Percentiles rank a stretch among this genome's conserved stretches.
These are phyloP conservation scores for Bromus sterilis DNA, from an alignment of 176 grass and related monocot species.

Conservation along the genomic window DNA sequence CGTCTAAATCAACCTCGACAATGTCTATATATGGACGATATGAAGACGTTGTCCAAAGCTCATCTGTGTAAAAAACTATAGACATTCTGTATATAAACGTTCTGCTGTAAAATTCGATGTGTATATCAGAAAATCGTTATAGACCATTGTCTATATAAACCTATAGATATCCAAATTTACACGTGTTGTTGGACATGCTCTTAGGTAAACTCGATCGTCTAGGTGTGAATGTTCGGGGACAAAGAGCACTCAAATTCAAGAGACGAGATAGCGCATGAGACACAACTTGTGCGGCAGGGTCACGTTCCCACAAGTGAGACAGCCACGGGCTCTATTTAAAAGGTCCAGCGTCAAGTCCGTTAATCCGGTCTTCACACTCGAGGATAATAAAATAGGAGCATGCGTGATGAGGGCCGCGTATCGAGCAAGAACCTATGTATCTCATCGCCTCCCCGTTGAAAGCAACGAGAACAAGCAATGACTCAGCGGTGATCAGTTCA, in stretches of 20 bases:
- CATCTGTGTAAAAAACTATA: no score
- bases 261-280: no score
- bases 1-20: no score
- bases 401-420: constrained; percentile 11
- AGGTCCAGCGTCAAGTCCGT: no score
- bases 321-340: neutral
- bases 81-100: no score
- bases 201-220: neutral
- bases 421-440: neutral
- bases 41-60: no score
- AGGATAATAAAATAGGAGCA: neutral
- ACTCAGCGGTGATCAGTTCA: neutral
- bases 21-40: no score
- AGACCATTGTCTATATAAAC: no score
- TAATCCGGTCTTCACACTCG: neutral
- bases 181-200: no score
- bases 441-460: neutral
- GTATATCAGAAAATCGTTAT: no score
- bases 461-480: neutral
- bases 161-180: no score
- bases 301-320: neutral
- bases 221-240: neutral
- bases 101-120: no score
- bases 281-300: neutral
- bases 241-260: neutral